Evolutionary conservation across 768 basidiomycete species (phyloP), one percentile per base, ranked within the genome.

Genomic region (Boletellus sp.): DNA sequence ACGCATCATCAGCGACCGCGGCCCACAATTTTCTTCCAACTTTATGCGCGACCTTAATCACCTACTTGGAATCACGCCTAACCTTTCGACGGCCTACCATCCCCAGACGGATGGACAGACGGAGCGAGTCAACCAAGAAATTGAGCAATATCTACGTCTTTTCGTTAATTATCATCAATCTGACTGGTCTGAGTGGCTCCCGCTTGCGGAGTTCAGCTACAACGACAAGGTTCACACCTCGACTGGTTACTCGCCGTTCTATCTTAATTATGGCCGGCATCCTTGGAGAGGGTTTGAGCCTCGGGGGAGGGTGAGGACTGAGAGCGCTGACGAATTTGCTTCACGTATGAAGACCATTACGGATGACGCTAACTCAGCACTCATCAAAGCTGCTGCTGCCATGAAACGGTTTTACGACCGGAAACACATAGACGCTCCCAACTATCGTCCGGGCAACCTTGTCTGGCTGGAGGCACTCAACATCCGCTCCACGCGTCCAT

Each of bases 41-140:
- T n/a, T n/a, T n/a, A n/a, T n/a, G n/a, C n/a, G n/a, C n/a, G n/a
- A n/a, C n/a, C n/a, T n/a, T n/a, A n/a, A n/a, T n/a, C n/a, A n/a
- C n/a, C n/a, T n/a, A n/a, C n/a, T n/a, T n/a, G n/a, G n/a, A n/a
- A n/a, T n/a, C n/a, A n/a, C n/a, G n/a, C n/a, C n/a, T n/a, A n/a
- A n/a, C n/a, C n/a, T n/a, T n/a, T n/a, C n/a, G n/a, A n/a, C n/a
- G n/a, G n/a, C n/a, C n/a, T n/a, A n/a, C n/a, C n/a, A n/a, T n/a
- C n/a, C n/a, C n/a, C n/a, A n/a, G n/a, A n/a, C n/a, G n/a, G n/a
- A n/a, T n/a, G n/a, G n/a, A n/a, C n/a, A n/a, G n/a, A n/a, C n/a
- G n/a, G n/a, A n/a, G n/a, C n/a, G n/a, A n/a, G n/a, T 69, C 10
- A 75, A 78, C 48, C 72, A 74, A 48, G 58, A 67, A 5, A 23